phyloP scores from a whole-genome alignment of 129 eudicot genomes.

The Saussurea involucrata region DNA sequence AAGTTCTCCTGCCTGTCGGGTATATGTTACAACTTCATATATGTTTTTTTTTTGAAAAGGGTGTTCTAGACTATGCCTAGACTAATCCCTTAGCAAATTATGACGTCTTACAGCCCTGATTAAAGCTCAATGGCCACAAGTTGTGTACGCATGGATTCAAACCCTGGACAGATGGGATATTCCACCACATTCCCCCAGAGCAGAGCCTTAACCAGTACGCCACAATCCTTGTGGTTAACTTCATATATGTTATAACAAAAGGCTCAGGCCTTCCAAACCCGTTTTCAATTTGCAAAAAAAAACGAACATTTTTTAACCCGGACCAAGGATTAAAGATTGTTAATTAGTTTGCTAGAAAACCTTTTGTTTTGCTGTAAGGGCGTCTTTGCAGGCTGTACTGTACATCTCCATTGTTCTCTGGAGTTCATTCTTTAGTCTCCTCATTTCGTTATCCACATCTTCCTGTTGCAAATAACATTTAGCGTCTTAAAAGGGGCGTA shows the following conservation, averaged over 20 bases:
- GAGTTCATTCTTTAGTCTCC: constrained; percentile 56
- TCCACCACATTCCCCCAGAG: no score
- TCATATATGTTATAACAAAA: background rate
- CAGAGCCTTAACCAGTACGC: no score
- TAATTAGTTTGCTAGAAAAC: constrained; percentile 6
- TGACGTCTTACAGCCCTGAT: no score
- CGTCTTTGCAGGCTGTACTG: constrained; percentile 61
- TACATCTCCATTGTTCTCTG: constrained; percentile 58
- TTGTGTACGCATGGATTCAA: no score
- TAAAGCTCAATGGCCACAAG: no score
- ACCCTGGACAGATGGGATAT: no score
- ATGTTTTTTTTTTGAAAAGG: no score
- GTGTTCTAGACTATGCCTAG: no score
- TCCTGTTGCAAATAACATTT: constrained; percentile 26
- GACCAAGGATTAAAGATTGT: background rate
- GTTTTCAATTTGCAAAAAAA: background rate
- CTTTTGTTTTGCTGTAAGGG: constrained; percentile 55
- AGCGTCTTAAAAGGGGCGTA: background rate
- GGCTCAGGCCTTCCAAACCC: background rate
- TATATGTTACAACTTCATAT: background rate
- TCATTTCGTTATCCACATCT: constrained; percentile 51
- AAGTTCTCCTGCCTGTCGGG: constrained; percentile 49
- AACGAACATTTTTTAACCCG: background rate
- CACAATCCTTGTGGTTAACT: no score
- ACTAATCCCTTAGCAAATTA: no score